Conservation (phyloP, 306 rosid genomes). For the Astragalus glycyphyllos region DNA sequence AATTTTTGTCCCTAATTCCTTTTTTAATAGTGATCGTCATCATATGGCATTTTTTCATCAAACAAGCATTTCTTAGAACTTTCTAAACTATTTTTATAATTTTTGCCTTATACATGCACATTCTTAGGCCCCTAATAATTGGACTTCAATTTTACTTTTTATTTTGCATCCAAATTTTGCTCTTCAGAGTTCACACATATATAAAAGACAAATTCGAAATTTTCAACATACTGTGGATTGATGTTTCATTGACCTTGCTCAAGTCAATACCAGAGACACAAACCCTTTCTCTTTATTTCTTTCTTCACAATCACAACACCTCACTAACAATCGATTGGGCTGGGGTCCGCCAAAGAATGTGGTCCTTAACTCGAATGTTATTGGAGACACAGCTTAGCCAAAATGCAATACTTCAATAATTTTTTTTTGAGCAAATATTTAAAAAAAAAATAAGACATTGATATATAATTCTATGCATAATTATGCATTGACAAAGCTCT, state of each 20-base stretch:
- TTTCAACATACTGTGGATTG: conserved; percentile 6
- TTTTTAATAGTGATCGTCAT: too few relatives aligned
- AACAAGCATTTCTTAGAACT: too few relatives aligned
- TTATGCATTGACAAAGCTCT: neutral
- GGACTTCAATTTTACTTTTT: neutral
- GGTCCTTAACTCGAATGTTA: conserved; percentile 22
- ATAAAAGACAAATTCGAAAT: conserved; percentile 10
- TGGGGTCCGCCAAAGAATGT: neutral
- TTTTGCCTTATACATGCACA: too few relatives aligned
- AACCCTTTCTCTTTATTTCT: conserved; percentile 4
- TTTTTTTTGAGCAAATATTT: neutral
- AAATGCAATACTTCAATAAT: neutral
- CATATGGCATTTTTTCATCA: too few relatives aligned
- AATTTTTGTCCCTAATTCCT: too few relatives aligned
- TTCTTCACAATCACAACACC: neutral
- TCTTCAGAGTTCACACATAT: neutral
- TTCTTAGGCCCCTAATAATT: conserved; percentile 10
- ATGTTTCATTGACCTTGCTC: conserved; percentile 19
- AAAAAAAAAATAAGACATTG: neutral
- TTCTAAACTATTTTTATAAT: too few relatives aligned
- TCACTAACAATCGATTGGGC: conserved; percentile 11
- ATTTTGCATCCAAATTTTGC: neutral
- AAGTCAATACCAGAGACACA: conserved; percentile 19
- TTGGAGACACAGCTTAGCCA: neutral
- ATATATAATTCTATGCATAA: neutral